Conservation (phyloP, 352 stramenopile genomes). For the Phytophthora megakarya region DNA sequence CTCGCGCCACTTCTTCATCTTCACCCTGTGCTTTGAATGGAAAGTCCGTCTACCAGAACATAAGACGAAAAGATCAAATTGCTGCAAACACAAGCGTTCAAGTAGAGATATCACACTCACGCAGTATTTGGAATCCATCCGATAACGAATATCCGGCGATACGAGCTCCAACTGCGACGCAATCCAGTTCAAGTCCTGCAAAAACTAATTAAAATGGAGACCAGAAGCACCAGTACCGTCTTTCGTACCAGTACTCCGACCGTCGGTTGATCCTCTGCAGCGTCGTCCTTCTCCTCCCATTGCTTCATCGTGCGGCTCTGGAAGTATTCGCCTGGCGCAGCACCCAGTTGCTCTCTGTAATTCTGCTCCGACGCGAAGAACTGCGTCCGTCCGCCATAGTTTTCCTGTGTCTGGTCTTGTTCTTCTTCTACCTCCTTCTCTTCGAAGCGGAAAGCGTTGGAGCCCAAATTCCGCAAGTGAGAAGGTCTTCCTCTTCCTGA, state of each 20-base stretch:
- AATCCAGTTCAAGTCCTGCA: conserved; percentile 76
- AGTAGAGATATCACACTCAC: conserved; percentile 37
- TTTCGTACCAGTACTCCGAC: conserved; percentile 47
- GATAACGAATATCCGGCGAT: conserved; percentile 55
- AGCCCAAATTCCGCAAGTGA: conserved; percentile 50
- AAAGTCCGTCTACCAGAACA: conserved; percentile 43
- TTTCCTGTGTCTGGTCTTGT: conserved; percentile 8
- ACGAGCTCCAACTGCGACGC: conserved; percentile 56
- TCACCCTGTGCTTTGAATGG: conserved; percentile 39
- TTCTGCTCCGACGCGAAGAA: conserved; percentile 71
- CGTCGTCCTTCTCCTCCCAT: conserved; percentile 65
- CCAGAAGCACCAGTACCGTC: background rate
- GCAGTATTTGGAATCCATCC: conserved; percentile 78
- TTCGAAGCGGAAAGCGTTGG: conserved; percentile 77
- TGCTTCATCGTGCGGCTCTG: conserved; percentile 66
- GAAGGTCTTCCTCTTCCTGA: conserved; percentile 25
- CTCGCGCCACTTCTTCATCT: conserved; percentile 12
- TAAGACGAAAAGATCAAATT: too few relatives aligned
- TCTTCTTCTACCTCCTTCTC: conserved; percentile 36
- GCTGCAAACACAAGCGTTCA: too few relatives aligned
- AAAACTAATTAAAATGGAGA: background rate
- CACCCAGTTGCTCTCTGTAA: conserved; percentile 44
- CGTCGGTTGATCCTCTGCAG: conserved; percentile 27
- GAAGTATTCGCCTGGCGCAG: conserved; percentile 54
- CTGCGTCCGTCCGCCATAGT: conserved; percentile 41